These are phyloP conservation scores for Isatis tinctoria DNA, from an alignment of 345 rosid species.

Conservation along the genomic window DNA sequence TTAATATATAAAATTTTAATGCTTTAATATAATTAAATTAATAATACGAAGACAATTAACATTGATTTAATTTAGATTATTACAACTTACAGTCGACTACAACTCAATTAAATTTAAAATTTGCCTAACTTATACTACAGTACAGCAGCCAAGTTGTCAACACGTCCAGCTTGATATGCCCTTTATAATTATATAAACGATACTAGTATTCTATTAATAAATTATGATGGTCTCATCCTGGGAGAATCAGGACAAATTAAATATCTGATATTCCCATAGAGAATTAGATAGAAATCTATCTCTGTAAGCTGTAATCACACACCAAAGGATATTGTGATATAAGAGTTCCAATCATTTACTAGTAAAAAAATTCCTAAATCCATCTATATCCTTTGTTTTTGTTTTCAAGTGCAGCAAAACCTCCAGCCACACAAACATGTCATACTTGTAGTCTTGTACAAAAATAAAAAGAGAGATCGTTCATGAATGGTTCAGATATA, in stretches of 20 bases:
- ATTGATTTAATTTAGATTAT: neutral
- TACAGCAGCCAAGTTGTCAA: slow-evolving; percentile 18
- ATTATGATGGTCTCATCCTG: neutral
- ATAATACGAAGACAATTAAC: too few relatives aligned
- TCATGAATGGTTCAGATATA: neutral
- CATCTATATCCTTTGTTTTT: neutral
- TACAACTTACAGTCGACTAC: neutral
- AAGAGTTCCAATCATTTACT: neutral
- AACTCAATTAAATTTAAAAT: neutral
- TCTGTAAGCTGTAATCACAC: neutral
- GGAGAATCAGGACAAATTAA: neutral
- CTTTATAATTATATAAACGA: neutral
- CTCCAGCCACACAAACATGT: neutral
- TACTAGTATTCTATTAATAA: neutral
- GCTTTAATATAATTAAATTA: too few relatives aligned
- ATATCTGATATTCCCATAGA: neutral
- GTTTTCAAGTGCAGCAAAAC: neutral
- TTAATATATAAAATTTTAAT: too few relatives aligned
- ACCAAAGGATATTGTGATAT: neutral
- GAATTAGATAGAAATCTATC: neutral
- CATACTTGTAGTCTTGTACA: neutral
- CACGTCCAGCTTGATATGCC: neutral
- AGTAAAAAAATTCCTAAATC: neutral
- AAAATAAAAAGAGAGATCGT: neutral
- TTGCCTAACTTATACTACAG: neutral